A percentile compares a stretch with the other conserved stretches of the same genome.
Conservation (phyloP, 345 rosid species). For the Excoecaria cochinchinensis region DNA sequence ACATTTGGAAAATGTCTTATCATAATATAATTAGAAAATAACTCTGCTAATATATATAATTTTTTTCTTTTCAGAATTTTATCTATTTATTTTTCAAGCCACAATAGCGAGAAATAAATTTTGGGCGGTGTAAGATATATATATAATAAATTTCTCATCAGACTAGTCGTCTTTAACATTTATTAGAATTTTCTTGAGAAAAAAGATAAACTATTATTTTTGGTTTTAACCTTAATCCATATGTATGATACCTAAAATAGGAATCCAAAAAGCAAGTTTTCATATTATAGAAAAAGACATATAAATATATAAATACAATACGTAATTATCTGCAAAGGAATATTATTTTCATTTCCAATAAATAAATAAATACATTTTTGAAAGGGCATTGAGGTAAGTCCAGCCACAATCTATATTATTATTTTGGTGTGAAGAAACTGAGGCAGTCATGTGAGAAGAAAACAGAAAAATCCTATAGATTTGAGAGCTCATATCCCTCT, state of each 20-base stretch:
- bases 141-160: background rate
- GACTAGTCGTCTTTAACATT: background rate
- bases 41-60: background rate
- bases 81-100: background rate
- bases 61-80: background rate
- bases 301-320: background rate
- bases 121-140: background rate
- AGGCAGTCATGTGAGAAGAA: slow-evolving; percentile 43
- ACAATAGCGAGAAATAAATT: background rate
- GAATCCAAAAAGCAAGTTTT: background rate
- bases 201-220: background rate
- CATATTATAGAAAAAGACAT: background rate
- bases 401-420: slow-evolving; percentile 19
- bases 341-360: background rate
- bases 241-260: background rate
- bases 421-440: slow-evolving; percentile 29
- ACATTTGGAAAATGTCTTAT: slow-evolving; percentile 6
- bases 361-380: background rate
- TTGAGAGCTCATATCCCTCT: slow-evolving; percentile 35
- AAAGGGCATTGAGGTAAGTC: slow-evolving; percentile 41
- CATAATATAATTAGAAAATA: background rate
- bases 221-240: background rate
- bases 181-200: background rate
- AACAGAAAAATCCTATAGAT: slow-evolving; percentile 36
- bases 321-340: background rate